Conservation (phyloP, 768 basidiomycete genomes). For the Amanita muscaria region DNA sequence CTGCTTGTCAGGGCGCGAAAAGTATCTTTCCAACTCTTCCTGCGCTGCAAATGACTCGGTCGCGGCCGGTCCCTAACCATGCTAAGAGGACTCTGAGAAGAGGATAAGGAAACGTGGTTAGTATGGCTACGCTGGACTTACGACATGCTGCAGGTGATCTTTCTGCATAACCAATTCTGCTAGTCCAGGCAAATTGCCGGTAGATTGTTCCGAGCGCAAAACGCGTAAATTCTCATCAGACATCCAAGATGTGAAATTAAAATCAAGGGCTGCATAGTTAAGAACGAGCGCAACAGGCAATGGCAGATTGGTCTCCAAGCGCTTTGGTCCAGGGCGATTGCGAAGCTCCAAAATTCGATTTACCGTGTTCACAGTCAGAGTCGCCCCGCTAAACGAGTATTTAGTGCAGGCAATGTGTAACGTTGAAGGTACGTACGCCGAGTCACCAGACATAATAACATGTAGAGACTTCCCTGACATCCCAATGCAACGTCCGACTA, state of each 20-base stretch:
- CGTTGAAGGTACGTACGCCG: conserved; percentile 64
- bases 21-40: conserved; percentile 53
- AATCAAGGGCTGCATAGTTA: conserved; percentile 89
- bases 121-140: conserved; percentile 16
- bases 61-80: conserved; percentile 71
- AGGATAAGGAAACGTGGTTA: conserved; percentile 2
- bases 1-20: conserved; percentile 38
- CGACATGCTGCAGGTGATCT: conserved; percentile 80
- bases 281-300: conserved; percentile 78
- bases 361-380: conserved; percentile 77
- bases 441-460: conserved; percentile 83
- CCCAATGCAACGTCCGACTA: conserved; percentile 70
- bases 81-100: conserved; percentile 64
- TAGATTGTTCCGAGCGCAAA: conserved; percentile 80
- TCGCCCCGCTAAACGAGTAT: conserved; percentile 60
- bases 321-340: conserved; percentile 23
- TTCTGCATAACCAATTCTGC: conserved; percentile 67
- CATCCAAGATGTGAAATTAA: conserved; percentile 99
- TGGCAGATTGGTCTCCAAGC: conserved; percentile 39
- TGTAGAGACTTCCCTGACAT: conserved; percentile 79
- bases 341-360: conserved; percentile 74
- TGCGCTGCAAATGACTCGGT: conserved; percentile 42
- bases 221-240: conserved; percentile 74
- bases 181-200: conserved; percentile 68
- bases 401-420: conserved; percentile 9